Evolutionary conservation across 305 asterid species (phyloP).

Genomic region (Fraxinus sp.): DNA sequence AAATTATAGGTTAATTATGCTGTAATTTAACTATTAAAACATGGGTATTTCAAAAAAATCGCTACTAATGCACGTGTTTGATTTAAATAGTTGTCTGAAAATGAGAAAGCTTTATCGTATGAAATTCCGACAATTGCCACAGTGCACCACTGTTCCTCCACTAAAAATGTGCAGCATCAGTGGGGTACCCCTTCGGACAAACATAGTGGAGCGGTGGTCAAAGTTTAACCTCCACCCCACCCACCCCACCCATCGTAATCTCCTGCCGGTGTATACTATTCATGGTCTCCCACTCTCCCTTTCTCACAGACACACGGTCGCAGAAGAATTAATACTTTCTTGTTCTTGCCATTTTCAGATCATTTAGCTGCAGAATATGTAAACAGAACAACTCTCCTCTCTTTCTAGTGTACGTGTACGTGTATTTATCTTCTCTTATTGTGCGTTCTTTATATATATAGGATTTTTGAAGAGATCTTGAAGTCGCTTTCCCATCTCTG

Average conservation of each 20-base stretch:
- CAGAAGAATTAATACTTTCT: background rate
- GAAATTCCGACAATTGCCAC: background rate
- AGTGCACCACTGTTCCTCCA: background rate
- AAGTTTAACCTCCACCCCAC: background rate
- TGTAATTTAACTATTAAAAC: background rate
- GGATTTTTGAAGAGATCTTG: background rate
- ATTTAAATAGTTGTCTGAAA: background rate
- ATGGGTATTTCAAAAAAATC: background rate
- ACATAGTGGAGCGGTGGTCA: background rate
- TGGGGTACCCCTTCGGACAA: background rate
- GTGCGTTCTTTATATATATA: background rate
- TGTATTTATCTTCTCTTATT: background rate
- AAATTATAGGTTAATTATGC: background rate
- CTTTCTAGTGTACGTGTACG: background rate
- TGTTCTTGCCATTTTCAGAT: background rate
- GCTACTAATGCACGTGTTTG: background rate
- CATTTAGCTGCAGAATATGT: background rate
- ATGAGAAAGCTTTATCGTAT: background rate
- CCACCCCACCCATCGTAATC: background rate
- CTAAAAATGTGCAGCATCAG: background rate
- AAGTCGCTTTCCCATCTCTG: conserved; percentile 71
- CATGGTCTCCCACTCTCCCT: background rate
- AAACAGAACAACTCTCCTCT: background rate
- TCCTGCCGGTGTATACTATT: background rate
- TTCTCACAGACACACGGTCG: background rate